Base-by-base conservation (phyloP, 352 stramenopile genomes). In the Halophytophthora batemanensis region DNA sequence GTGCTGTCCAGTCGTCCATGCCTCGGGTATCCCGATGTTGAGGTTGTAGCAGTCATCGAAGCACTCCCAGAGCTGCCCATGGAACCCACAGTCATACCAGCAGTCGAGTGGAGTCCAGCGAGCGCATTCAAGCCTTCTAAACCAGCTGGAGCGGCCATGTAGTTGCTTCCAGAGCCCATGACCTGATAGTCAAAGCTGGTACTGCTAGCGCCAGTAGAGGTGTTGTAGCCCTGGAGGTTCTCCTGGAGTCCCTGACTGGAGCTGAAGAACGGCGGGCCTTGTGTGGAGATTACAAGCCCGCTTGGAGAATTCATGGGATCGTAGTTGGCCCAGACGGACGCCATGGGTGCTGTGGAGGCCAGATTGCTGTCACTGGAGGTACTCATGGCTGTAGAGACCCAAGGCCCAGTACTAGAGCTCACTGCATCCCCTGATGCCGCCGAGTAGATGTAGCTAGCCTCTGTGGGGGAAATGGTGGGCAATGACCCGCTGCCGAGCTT, bases 401-500 rank as follows among this genome's bases (percentile, higher is more conserved):
- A 70, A 0, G 50, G 28, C 13, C 56, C 55, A n/a, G 35, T 45
- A 60, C 23, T 63, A 40, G n/a, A n/a, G n/a, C n/a, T n/a, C n/a
- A n/a, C n/a, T n/a, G 70, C 61, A 1, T 56, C 47, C 21, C 36
- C 34, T 8, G 56, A 69, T 1, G 65, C 61, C 3, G 57, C 61
- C 2, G 65, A 70, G 43, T 74, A 71, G 34, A 74, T 65, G 54
- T 71, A 74, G 38, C 42, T 71, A 37, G 61, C 65, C 45, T 71
- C 65, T 25, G 65, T 60, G 2, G 56, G 52, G 13, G 65, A 68
- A n/a, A 76, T 69, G 44, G 68, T 57, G n/a, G 67, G 55, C 13
- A 77, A 17, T 14, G 42, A 49, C 12, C 25, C 25, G 25, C 25
- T 31, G 4, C 25, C 25, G 25, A 31, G 14, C 15, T 64, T 71